phyloP scores from a whole-genome alignment of 805 yeast genomes.

The Cyberlindnera japonica region DNA sequence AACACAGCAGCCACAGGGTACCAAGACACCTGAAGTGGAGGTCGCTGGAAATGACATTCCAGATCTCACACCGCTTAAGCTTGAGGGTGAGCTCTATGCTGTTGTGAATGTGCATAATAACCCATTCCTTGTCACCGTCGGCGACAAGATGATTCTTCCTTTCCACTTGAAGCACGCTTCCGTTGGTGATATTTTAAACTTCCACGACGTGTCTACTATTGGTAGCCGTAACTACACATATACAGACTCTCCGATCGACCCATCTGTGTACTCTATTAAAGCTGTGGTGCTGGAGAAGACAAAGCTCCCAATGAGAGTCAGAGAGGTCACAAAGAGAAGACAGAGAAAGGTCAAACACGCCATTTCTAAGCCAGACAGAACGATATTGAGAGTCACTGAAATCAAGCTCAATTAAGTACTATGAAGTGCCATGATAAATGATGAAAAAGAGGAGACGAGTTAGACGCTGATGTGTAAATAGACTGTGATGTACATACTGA shows the following conservation, averaged over 20 bases:
- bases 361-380: constrained; percentile 64
- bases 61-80: constrained; percentile 60
- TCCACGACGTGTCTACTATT: constrained; percentile 72
- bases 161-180: constrained; percentile 70
- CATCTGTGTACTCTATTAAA: constrained; percentile 52
- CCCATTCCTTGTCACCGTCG: constrained; percentile 85
- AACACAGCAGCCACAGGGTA: not conserved
- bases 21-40: too few relatives aligned
- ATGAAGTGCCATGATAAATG: too few relatives aligned
- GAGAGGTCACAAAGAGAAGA: constrained; percentile 76
- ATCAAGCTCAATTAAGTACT: constrained; percentile 43
- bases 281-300: constrained; percentile 88
- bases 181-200: constrained; percentile 76
- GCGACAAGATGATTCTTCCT: constrained; percentile 81
- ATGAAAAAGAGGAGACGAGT: not conserved
- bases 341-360: constrained; percentile 69
- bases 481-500: constrained; percentile 1
- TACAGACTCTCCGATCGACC: constrained; percentile 51
- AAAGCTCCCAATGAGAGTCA: constrained; percentile 68
- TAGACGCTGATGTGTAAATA: constrained; percentile 2
- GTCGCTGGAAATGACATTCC: too few relatives aligned
- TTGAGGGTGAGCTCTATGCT: constrained; percentile 73
- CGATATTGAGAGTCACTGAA: constrained; percentile 74
- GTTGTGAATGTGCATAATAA: constrained; percentile 75
- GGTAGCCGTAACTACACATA: constrained; percentile 84